These are phyloP conservation scores for Trichoderma atrobrunneum DNA, from an alignment of 2,329 filamentous ascomycete species.

Conservation along the genomic window DNA sequence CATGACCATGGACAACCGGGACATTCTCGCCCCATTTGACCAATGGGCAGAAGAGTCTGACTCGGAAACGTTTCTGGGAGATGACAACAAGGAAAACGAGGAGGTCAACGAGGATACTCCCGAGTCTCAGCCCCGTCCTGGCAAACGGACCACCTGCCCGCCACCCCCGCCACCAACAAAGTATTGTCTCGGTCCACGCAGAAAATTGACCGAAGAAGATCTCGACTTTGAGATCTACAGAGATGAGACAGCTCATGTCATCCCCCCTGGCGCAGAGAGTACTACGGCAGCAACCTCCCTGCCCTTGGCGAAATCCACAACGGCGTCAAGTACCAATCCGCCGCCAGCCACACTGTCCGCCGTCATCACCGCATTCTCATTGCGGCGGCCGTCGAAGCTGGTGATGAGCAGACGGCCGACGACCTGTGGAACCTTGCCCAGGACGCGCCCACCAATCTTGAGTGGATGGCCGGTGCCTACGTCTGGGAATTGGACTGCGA, in stretches of 20 bases:
- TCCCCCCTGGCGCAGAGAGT: background rate
- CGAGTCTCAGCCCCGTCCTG: background rate
- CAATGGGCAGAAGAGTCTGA: background rate
- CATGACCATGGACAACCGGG: background rate
- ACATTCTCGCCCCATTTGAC: background rate
- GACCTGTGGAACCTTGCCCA: background rate
- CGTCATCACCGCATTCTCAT: background rate
- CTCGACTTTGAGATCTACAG: background rate
- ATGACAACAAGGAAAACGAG: background rate
- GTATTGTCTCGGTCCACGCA: background rate
- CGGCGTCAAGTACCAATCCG: background rate
- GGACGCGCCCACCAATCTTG: background rate
- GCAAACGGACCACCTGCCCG: background rate
- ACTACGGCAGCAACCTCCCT: conserved; percentile 18
- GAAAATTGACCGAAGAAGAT: background rate
- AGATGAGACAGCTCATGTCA: background rate
- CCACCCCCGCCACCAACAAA: background rate
- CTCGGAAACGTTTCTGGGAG: background rate
- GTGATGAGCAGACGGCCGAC: background rate
- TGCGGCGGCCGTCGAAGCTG: background rate
- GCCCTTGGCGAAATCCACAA: conserved; percentile 7
- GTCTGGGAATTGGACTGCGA: background rate
- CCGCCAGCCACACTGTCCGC: background rate
- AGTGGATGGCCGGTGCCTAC: background rate
- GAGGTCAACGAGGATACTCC: background rate